Conservation (phyloP, 352 stramenopile genomes). For the Globisporangium solare region DNA sequence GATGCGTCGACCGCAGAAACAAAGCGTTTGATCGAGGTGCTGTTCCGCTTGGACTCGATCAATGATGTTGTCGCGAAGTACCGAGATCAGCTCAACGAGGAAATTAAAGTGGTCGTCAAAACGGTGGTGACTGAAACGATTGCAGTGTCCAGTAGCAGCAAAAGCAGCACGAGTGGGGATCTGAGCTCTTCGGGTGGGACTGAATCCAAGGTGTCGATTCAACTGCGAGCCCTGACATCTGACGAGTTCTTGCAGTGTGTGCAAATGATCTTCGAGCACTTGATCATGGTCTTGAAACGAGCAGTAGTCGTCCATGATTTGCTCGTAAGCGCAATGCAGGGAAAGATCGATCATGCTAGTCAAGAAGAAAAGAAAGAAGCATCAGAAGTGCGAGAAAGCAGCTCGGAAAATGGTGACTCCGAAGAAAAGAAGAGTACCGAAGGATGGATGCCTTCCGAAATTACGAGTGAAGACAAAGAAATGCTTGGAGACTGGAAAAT, state of each 20-base stretch:
- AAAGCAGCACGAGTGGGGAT: constrained; percentile 16
- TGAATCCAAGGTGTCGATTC: constrained; percentile 82
- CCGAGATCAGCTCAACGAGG: constrained; percentile 75
- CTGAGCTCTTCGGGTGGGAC: constrained; percentile 11
- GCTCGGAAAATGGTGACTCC: not conserved
- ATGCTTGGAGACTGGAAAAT: constrained; percentile 71
- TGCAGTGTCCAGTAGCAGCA: constrained; percentile 50
- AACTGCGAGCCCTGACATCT: constrained; percentile 69
- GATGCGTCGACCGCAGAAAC: constrained; percentile 36
- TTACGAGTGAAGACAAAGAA: constrained; percentile 38
- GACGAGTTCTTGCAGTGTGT: constrained; percentile 86
- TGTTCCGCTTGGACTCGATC: constrained; percentile 74
- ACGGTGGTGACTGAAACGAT: constrained; percentile 88
- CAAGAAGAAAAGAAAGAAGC: constrained; percentile 32
- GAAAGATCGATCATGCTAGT: constrained; percentile 50
- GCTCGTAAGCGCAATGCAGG: constrained; percentile 65
- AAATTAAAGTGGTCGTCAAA: constrained; percentile 86
- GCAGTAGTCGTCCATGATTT: constrained; percentile 75
- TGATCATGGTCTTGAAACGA: constrained; percentile 77
- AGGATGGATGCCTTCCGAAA: constrained; percentile 42
- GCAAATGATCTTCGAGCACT: constrained; percentile 88
- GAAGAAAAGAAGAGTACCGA: constrained; percentile 12
- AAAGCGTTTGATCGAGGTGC: constrained; percentile 54
- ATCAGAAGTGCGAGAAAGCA: not conserved
- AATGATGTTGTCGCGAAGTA: constrained; percentile 72